Evolutionary conservation across 257 asterid species (phyloP).

Genomic region (Nicotiana undulata): DNA sequence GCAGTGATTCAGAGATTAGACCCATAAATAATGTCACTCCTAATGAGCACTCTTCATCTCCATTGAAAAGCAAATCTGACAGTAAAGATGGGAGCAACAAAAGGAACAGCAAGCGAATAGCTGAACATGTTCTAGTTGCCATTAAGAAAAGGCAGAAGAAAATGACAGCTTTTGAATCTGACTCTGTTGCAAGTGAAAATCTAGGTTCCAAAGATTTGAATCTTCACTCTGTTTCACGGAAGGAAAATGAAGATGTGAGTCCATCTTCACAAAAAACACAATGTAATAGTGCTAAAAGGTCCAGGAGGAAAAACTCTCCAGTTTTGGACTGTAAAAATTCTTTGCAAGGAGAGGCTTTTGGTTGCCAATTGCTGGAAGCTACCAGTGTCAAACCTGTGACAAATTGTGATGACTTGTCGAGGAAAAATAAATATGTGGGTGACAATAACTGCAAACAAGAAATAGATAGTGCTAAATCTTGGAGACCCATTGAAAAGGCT

Average conservation of each 20-base stretch:
- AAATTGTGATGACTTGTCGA: conserved; percentile 33
- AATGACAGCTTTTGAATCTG: conserved; percentile 49
- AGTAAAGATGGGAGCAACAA: conserved; percentile 49
- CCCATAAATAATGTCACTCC: conserved; percentile 40
- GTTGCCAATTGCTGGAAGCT: conserved; percentile 16
- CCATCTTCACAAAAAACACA: conserved; percentile 36
- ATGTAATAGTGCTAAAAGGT: conserved; percentile 47
- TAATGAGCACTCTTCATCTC: conserved; percentile 22
- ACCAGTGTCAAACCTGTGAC: conserved; percentile 16
- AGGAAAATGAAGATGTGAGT: conserved; percentile 22
- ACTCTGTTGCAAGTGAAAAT: conserved; percentile 43
- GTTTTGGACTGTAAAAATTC: conserved; percentile 1
- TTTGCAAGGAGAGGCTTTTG: conserved; percentile 30
- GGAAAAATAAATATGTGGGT: conserved; percentile 42
- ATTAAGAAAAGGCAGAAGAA: conserved; percentile 73
- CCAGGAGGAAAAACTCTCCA: conserved; percentile 44
- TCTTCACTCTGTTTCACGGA: conserved; percentile 30
- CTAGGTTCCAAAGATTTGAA: conserved; percentile 40
- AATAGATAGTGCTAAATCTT: conserved; percentile 38
- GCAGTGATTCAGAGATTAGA: conserved; percentile 53
- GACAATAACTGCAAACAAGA: conserved; percentile 45
- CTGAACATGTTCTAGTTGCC: conserved; percentile 63
- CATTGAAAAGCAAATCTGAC: conserved; percentile 35
- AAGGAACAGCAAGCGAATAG: conserved; percentile 87
- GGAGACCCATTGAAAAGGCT: conserved; percentile 91